A percentile compares a stretch with the other conserved stretches of the same genome.
These are phyloP conservation scores for Eucalyptus dawsonii DNA, from an alignment of 345 rosid species.

Conservation along the genomic window DNA sequence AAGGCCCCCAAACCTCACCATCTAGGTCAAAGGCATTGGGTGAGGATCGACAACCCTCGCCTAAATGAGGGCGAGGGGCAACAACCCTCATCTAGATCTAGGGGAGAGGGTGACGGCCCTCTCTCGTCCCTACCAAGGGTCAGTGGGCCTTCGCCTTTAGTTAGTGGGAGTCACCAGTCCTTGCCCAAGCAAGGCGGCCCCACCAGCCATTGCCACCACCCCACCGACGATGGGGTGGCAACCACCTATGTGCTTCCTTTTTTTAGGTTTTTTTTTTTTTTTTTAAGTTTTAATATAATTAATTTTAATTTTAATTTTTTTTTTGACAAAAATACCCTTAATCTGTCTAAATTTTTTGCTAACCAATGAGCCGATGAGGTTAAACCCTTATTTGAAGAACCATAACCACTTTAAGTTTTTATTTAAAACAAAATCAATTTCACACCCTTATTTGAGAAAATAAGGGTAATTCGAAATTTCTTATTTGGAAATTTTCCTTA, in stretches of 20 bases:
- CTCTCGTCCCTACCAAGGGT: accelerated
- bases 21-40: accelerated
- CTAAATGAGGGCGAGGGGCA: accelerated
- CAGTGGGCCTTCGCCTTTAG: accelerated
- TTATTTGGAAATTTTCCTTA: no score
- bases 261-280: accelerated
- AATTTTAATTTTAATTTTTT: no score
- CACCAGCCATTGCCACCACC: no score
- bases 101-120: accelerated
- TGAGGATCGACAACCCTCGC: accelerated
- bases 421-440: no score
- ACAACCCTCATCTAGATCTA: accelerated
- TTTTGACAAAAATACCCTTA: no score
- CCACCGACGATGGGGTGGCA: accelerated
- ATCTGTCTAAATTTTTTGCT: accelerated
- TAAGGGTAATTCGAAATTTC: accelerated
- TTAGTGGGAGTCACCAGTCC: accelerated
- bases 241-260: no score
- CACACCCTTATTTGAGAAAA: no score
- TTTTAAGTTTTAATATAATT: no score
- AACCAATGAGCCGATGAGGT: accelerated
- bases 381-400: no score
- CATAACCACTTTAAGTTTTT: no score
- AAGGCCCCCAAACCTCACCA: no score
- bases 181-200: accelerated